phyloP scores from a whole-genome alignment of 352 stramenopile genomes.

The Globisporangium canariense region DNA sequence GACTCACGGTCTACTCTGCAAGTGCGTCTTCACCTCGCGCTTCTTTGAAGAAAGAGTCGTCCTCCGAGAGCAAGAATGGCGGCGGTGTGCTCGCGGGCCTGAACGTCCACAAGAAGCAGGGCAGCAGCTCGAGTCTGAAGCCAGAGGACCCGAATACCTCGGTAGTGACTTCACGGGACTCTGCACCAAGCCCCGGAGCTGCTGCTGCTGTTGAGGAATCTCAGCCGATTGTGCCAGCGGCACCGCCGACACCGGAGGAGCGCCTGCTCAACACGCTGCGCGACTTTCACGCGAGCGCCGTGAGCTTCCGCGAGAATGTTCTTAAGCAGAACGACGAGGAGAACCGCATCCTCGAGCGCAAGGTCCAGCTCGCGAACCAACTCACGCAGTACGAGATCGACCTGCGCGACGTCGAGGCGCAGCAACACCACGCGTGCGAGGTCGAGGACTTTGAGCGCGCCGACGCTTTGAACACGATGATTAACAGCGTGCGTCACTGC shows the following conservation, averaged over 20 bases:
- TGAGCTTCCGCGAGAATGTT: conserved; percentile 59
- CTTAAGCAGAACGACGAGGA: conserved; percentile 77
- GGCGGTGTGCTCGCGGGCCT: conserved; percentile 50
- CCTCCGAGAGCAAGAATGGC: conserved; percentile 19
- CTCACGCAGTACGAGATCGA: conserved; percentile 81
- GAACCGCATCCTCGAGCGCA: conserved; percentile 64
- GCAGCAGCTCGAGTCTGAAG: conserved; percentile 12
- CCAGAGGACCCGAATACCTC: conserved; percentile 13
- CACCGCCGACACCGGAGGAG: conserved; percentile 53
- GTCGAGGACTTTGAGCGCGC: conserved; percentile 86
- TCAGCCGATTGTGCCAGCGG: conserved; percentile 16
- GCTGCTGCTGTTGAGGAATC: conserved; percentile 26
- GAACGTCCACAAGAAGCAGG: conserved; percentile 34
- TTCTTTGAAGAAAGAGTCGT: conserved; percentile 19
- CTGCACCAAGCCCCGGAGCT: conserved; percentile 16
- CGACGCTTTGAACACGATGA: conserved; percentile 73
- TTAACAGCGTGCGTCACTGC: conserved; percentile 78
- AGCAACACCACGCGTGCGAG: conserved; percentile 76
- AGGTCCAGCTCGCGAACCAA: conserved; percentile 57
- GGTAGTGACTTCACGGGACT: conserved; percentile 17
- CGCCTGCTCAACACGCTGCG: conserved; percentile 61
- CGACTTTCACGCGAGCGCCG: conserved; percentile 71
- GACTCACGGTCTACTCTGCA: conserved; percentile 62
- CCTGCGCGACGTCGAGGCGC: conserved; percentile 70
- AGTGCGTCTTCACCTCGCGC: conserved; percentile 22